These are phyloP conservation scores for Chlorella sp. DNA, from an alignment of 139 green algal species.

Conservation along the genomic window DNA sequence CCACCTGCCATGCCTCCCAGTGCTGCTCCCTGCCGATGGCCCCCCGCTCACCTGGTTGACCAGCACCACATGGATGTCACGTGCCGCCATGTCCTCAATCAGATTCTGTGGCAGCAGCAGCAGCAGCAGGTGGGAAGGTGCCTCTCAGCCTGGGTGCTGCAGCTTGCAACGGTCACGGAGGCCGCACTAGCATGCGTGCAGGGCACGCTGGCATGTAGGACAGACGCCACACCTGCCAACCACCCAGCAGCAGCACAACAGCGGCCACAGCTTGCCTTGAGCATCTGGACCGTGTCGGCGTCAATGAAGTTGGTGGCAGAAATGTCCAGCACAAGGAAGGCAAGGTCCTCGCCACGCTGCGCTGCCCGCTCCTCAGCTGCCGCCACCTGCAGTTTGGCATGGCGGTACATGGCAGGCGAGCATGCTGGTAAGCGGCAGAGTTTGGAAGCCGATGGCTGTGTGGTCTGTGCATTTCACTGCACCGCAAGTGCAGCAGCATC, in stretches of 20 bases:
- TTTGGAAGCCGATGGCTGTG: too few relatives aligned
- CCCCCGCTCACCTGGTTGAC: neutral
- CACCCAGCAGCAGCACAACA: too few relatives aligned
- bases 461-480: too few relatives aligned
- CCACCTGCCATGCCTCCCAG: too few relatives aligned
- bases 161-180: too few relatives aligned
- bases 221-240: too few relatives aligned
- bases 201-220: neutral
- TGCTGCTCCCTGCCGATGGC: too few relatives aligned
- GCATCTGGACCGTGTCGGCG: neutral
- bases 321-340: conserved; percentile 1
- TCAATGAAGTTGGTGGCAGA: neutral
- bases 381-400: neutral
- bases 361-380: neutral
- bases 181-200: too few relatives aligned
- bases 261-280: neutral
- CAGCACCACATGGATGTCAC: neutral
- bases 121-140: neutral
- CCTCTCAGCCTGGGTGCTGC: too few relatives aligned
- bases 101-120: neutral
- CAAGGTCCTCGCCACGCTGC: neutral
- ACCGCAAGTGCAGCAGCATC: too few relatives aligned
- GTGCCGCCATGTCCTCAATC: neutral
- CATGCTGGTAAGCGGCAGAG: too few relatives aligned
- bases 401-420: neutral